Conservation (phyloP, 352 stramenopile genomes). For the Halophytophthora polymorphica region DNA sequence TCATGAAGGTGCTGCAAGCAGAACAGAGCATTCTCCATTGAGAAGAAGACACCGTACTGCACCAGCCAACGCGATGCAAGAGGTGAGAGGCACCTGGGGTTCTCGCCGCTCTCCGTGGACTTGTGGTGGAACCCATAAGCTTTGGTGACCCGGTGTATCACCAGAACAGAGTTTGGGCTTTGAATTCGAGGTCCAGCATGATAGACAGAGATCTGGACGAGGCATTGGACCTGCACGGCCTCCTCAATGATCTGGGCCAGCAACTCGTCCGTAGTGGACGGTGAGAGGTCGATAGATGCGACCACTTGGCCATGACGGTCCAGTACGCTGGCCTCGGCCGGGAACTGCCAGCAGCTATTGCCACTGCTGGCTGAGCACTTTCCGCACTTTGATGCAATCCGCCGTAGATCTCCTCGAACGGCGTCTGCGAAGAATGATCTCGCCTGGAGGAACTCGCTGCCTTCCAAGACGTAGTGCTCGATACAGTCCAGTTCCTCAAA, state of each 20-base stretch:
- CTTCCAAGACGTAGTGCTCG: conserved; percentile 45
- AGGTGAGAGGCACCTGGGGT: conserved; percentile 6
- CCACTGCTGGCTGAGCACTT: neutral
- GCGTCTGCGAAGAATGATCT: conserved; percentile 39
- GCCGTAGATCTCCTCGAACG: conserved; percentile 26
- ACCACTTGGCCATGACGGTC: conserved; percentile 7
- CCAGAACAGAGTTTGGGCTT: neutral
- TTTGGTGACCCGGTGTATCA: conserved; percentile 28
- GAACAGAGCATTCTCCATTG: conserved; percentile 19
- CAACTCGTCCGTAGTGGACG: conserved; percentile 1
- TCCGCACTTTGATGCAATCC: conserved; percentile 11
- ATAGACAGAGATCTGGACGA: conserved; percentile 12
- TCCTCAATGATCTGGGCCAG: conserved; percentile 12
- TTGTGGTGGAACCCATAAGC: conserved; percentile 36
- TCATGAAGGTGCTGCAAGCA: conserved; percentile 7
- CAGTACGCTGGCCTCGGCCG: conserved; percentile 2
- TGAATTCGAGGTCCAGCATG: conserved; percentile 3
- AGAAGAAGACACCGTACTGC: conserved; percentile 35
- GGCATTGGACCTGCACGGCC: conserved; percentile 1
- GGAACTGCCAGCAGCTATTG: conserved; percentile 10
- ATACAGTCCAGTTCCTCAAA: conserved; percentile 22
- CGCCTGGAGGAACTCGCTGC: conserved; percentile 26
- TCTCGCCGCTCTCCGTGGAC: conserved; percentile 8
- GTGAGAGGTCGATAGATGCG: conserved; percentile 8
- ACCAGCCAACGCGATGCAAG: conserved; percentile 21